phyloP scores from a whole-genome alignment of 2,329 filamentous ascomycete genomes.

The Alternaria ventricosa region DNA sequence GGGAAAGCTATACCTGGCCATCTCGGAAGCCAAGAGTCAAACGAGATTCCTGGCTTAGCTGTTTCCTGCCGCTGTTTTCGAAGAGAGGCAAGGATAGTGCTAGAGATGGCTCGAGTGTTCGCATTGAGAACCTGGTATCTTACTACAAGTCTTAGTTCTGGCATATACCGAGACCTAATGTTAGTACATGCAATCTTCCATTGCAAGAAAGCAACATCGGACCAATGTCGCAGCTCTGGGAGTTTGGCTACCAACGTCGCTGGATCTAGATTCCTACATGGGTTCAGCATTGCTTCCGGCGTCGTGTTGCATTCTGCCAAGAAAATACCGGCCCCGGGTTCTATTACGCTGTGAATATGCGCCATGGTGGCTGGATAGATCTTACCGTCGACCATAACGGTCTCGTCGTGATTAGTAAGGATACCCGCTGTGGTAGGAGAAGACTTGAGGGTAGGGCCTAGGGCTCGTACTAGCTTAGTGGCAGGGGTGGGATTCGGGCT shows the following conservation, averaged over 20 bases:
- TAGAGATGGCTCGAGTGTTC: not conserved
- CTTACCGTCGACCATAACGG: not conserved
- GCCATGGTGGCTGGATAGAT: not conserved
- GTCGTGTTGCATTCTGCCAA: not conserved
- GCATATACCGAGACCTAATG: not conserved
- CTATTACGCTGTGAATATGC: not conserved
- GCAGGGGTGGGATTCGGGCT: not conserved
- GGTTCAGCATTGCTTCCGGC: not conserved
- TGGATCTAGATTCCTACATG: not conserved
- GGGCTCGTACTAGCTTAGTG: not conserved
- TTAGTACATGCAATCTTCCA: not conserved
- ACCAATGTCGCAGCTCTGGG: conserved; percentile 3
- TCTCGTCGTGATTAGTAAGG: not conserved
- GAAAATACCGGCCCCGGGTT: not conserved
- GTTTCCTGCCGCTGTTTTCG: not conserved
- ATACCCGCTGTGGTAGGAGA: not conserved
- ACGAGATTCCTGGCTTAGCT: not conserved
- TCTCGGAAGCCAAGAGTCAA: not conserved
- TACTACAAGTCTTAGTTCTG: not conserved
- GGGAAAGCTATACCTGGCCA: conserved; percentile 14
- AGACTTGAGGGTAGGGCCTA: not conserved
- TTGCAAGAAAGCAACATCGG: conserved; percentile 9
- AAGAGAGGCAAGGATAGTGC: not conserved
- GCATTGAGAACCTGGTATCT: not conserved
- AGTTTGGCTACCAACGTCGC: not conserved